Conservation (phyloP, 2,329 filamentous ascomycete species). For the Botrytis squamosa region DNA sequence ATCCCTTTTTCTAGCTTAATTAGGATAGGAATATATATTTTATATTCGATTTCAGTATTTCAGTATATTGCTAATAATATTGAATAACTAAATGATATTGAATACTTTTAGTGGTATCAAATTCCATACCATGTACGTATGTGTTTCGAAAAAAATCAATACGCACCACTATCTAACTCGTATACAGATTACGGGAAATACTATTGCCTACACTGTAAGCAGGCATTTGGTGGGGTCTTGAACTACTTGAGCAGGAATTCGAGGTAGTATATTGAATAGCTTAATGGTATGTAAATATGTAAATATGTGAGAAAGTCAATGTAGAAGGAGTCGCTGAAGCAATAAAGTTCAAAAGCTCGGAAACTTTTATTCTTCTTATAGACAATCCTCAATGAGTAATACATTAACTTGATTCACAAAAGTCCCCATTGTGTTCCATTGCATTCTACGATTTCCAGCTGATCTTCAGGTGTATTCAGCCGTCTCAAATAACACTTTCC, state of each 20-base stretch:
- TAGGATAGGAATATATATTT: no score
- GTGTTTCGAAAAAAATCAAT: no score
- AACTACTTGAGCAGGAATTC: neutral
- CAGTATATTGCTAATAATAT: no score
- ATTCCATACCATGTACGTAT: no score
- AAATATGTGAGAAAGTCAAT: neutral
- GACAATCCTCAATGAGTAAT: neutral
- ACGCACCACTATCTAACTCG: no score
- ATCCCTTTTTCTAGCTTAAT: no score
- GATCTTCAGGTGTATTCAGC: neutral
- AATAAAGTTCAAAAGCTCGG: neutral
- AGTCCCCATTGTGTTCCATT: neutral
- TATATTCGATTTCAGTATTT: no score
- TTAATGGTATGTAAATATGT: neutral
- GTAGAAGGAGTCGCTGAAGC: neutral
- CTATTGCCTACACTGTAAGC: no score
- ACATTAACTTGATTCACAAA: neutral
- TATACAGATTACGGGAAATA: no score
- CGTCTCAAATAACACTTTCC: neutral
- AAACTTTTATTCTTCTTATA: neutral
- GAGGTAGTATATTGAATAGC: neutral
- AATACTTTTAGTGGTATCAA: no score
- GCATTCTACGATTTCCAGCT: neutral
- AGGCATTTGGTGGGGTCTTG: neutral
- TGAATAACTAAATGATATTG: no score